Base-by-base conservation (phyloP, 129 eudicot genomes). In the Tanacetum coccineum region DNA sequence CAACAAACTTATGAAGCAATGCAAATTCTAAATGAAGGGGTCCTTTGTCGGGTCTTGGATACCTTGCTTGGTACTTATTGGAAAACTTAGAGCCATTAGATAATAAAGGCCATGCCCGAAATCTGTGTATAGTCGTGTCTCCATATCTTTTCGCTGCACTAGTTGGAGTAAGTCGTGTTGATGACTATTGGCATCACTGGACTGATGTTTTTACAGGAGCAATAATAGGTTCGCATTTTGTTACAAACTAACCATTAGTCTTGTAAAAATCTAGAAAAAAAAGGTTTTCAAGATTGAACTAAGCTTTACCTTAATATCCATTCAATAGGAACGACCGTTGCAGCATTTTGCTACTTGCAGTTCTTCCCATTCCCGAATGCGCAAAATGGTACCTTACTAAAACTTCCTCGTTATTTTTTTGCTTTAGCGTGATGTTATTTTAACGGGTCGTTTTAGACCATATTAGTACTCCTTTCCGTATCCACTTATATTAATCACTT, bases 101-200 rank as follows among this genome's bases (percentile, higher is more conserved):
- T 64, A 71, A 77, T 6, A 80, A 77, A 18, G 91, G 91, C 3
- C 87, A 85, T 55, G 82, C 82, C 13, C 71, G 78, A 26, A 76
- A 74, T 40, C 67, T 85, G 10, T 85, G 91, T 68, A 58, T 85
- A 15, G 82, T 82, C 44, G 66, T 76, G 55, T 70, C 82, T 64
- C 91, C 91, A 50, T 82, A 76, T 73, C 77, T 85, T 44, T 75
- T 68, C 4, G 91, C 87, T 9, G 79, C 85, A 21, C 60, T 85
- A 3, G 82, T 85, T 30, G 91, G 78, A 57, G 73, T 85, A 74
- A 81, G 87, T 44, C 91, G 91, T 36, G 83, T 85, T 42, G 91
- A 85, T 17, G 87, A 85, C 75, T 85, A 85, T 70, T 85, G 91
- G 91, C 91, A 85, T 72, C 91, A 85, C 36, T 85, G 86, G 86